phyloP scores from a whole-genome alignment of 2,329 filamentous ascomycete species.

The Coniella lustricola region DNA sequence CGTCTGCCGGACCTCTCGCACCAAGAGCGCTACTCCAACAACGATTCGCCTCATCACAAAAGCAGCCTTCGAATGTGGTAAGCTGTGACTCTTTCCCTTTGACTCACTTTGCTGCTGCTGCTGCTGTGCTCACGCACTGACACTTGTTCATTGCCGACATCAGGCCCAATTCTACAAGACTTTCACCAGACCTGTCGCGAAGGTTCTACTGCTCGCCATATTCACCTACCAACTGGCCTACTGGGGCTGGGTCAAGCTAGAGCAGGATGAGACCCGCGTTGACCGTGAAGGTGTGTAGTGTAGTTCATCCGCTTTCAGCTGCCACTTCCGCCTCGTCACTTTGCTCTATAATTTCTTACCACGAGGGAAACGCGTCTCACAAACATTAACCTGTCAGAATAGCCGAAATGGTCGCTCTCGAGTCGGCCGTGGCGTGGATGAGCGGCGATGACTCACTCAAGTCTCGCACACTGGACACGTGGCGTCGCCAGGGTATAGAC shows the following conservation, averaged over 20 bases:
- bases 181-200: slow-evolving; percentile 66
- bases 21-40: slow-evolving; percentile 6
- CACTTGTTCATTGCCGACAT: slow-evolving; percentile 1
- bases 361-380: not conserved
- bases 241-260: slow-evolving; percentile 67
- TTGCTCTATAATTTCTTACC: not conserved
- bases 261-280: slow-evolving; percentile 60
- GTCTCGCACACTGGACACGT: not conserved
- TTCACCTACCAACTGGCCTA: slow-evolving; percentile 75
- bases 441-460: not conserved
- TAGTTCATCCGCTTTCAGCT: not conserved
- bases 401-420: slow-evolving; percentile 28
- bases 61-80: slow-evolving; percentile 13
- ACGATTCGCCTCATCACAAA: slow-evolving; percentile 19
- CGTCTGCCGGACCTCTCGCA: not conserved
- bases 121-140: not conserved
- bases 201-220: slow-evolving; percentile 66
- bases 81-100: not conserved
- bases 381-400: slow-evolving; percentile 1
- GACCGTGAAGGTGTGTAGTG: slow-evolving; percentile 47
- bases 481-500: not conserved
- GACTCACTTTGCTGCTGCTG: not conserved
- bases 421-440: slow-evolving; percentile 27
- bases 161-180: slow-evolving; percentile 66
- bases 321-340: not conserved